Base-by-base conservation (phyloP, 129 eudicot genomes). In the Tanacetum coccineum region DNA sequence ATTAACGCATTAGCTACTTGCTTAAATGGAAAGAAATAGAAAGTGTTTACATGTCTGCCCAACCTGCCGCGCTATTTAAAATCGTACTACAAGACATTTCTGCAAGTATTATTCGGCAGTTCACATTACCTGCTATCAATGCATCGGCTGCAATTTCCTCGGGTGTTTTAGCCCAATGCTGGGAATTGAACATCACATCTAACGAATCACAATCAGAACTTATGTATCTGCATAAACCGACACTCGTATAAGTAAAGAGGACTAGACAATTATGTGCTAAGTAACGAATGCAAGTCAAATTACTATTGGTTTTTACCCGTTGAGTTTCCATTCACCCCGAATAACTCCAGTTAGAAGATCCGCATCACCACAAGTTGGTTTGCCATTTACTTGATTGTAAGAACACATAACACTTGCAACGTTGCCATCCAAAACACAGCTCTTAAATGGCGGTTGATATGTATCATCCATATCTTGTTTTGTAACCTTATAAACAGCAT, bases 321-420 rank as follows among this genome's bases (percentile, higher is more conserved):
- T 89, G 42, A 94, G 77, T 3, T 87, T 84, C 99, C 99, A 94
- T 44, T 89, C 78, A n/a, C 99, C 99, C 14, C 99, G 84, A 66
- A 89, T 76, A 13, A 84, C 88, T 13, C 96, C 97, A 13, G 81
- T 54, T 49, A 94, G 76, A 17, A 94, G 87, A 66, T 89, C 87
- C 6, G 83, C 80, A 69, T 94, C 97, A 25, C 90, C 99, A 75
- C 99, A 94, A 9, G 90, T 87, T 28, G 99, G 88, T 62, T 74
- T 94, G 62, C 99, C 99, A 64, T 94, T 94, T 19, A 94, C 95
- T 79, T 89, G 87, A 70, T 94, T 94, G 73, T 94, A 94, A 47
- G 99, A 89, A 80, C 99, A 94, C 99, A 94, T 94, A 3, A 94
- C 99, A 73, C 99, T 94, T 5, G 96, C 97, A 42, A 89, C 99